A percentile compares a stretch with the other conserved stretches of the same genome.
These are phyloP conservation scores for Mortierella sp. DNA, from an alignment of 371 early-diverging fungal genomes.

Conservation along the genomic window DNA sequence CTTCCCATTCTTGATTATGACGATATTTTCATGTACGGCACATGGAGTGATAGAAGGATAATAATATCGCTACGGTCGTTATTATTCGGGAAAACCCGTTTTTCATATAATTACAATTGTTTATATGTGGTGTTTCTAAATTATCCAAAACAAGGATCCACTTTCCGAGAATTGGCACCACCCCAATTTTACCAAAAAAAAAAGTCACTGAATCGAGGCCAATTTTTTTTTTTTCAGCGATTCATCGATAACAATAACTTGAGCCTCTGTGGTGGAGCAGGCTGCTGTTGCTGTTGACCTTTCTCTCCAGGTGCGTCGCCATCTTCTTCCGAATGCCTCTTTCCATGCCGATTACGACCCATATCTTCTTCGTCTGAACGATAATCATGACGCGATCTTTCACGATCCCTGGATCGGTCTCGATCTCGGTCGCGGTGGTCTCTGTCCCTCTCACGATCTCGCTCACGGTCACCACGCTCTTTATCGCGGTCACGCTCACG, in stretches of 20 bases:
- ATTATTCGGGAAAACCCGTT: too few species aligned
- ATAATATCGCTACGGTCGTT: too few species aligned
- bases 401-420: slow-evolving; percentile 9
- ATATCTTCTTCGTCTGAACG: neutral
- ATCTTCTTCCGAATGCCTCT: neutral
- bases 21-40: too few species aligned
- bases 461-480: slow-evolving; percentile 26
- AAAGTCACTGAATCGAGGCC: too few species aligned
- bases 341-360: neutral
- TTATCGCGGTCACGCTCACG: slow-evolving; percentile 19
- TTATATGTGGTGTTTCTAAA: too few species aligned
- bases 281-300: slow-evolving; percentile 2
- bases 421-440: slow-evolving; percentile 9
- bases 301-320: neutral
- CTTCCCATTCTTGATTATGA: too few species aligned
- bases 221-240: neutral
- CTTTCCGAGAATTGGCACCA: too few species aligned
- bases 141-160: too few species aligned
- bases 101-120: too few species aligned
- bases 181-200: too few species aligned
- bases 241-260: slow-evolving; percentile 4
- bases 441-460: slow-evolving; percentile 13
- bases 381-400: slow-evolving; percentile 13
- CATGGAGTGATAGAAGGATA: too few species aligned
- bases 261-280: neutral